A percentile compares a stretch with the other conserved stretches of the same genome.
These are phyloP conservation scores for Comarum palustre DNA, from an alignment of 306 rosid genomes.

Conservation along the genomic window DNA sequence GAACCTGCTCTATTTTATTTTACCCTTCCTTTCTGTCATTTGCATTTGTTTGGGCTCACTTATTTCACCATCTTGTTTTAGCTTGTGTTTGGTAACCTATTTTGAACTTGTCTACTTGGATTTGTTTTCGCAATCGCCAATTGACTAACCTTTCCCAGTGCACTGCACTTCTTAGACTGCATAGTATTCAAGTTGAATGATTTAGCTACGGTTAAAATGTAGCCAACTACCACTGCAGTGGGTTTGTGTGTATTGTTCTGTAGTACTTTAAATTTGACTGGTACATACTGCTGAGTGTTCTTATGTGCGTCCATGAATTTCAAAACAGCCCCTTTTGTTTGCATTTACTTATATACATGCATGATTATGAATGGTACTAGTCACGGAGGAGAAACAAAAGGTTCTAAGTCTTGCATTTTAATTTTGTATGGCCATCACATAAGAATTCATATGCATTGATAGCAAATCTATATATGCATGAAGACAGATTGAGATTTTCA, in stretches of 20 bases:
- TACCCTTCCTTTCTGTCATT: slow-evolving; percentile 7
- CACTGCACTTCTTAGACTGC: background rate
- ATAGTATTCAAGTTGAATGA: background rate
- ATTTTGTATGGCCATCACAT: background rate
- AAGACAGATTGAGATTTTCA: background rate
- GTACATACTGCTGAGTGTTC: background rate
- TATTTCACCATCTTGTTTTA: slow-evolving; percentile 15
- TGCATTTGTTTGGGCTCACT: background rate
- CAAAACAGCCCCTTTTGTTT: background rate
- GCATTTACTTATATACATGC: background rate
- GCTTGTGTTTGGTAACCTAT: slow-evolving; percentile 1
- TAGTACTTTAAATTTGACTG: background rate
- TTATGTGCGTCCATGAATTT: background rate
- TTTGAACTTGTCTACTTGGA: slow-evolving; percentile 16
- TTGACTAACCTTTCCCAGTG: background rate
- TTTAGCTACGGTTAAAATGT: background rate
- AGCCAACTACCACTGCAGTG: background rate
- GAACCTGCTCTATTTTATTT: slow-evolving; percentile 13
- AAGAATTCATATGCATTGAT: background rate
- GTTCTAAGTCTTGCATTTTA: background rate
- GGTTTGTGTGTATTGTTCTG: background rate
- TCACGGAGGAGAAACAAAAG: background rate
- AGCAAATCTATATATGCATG: background rate
- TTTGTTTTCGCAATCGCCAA: background rate
- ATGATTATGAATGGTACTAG: background rate